Evolutionary conservation across 2,329 filamentous ascomycete genomes (phyloP), one percentile per base, ranked within the genome.

Genomic region (Lachnellula cervina): DNA sequence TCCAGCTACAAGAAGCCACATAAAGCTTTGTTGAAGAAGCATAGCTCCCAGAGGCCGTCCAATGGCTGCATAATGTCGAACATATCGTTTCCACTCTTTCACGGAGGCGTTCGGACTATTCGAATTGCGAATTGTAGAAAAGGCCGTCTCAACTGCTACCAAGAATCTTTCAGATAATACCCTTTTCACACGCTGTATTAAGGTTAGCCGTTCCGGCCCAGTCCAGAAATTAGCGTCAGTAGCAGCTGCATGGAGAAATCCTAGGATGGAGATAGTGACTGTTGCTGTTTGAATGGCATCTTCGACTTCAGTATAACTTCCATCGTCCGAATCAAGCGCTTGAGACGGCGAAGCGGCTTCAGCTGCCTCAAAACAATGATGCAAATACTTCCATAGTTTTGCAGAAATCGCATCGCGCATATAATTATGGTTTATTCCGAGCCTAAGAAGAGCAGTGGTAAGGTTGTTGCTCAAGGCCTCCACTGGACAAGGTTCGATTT

Each of bases 1-100:
- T 52, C 83, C 87, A 2, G 90, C 84, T 35, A 91, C 86, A 13
- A 97, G 78, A 34, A 97, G 81, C 71, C 84, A 86, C 79, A 95
- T 90, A 69, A 96, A 95, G 60, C 87, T 91, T 66, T 90, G 84
- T 70, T 96, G 91, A 21, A 99, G 74, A 5, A 97, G 80, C 87
- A 97, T 94, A 13, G 92, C 90, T 9, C 94, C 91, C 44, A 99
- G 75, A 0, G 95, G 93, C 19, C 90, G 83, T 9, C 89, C 89
- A 56, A 83, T 80, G 16, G 85, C 81, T 28, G 89, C 84, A 73
- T 97, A 99, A 59, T 92, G 88, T 45, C 87, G 88, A 55, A 90
- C 76, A 71, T 90, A 90, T 61, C 87, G 84, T 73, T 89, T 95
- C 94, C 94, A 99, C 62, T 96, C 89, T 66, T 85, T 88, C 19